These are phyloP conservation scores for Alternaria brassicae DNA, from an alignment of 2,329 filamentous ascomycete genomes.

Conservation along the genomic window DNA sequence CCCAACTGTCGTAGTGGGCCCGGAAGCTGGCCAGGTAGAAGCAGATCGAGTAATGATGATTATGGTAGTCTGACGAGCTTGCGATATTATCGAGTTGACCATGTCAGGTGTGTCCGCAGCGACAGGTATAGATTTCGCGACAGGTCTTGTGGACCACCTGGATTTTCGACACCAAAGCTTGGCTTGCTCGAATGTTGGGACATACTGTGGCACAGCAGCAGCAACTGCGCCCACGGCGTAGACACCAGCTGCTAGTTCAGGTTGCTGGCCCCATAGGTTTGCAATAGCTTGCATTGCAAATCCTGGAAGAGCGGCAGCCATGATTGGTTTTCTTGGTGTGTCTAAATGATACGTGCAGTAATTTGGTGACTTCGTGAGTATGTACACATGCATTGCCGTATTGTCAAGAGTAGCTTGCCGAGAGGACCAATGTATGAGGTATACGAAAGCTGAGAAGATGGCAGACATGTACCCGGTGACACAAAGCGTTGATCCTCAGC, in stretches of 20 bases:
- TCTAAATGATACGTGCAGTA: not conserved
- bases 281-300: not conserved
- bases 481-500: not conserved
- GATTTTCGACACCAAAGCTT: not conserved
- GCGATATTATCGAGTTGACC: not conserved
- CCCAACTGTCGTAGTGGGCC: not conserved
- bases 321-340: not conserved
- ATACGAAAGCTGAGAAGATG: not conserved
- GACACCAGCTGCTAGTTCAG: not conserved
- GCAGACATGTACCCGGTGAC: not conserved
- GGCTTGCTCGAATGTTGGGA: constrained; percentile 1
- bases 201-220: not conserved
- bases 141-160: not conserved
- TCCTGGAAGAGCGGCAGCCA: not conserved
- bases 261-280: not conserved
- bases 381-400: not conserved
- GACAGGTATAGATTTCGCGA: not conserved
- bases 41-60: not conserved
- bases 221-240: constrained; percentile 2
- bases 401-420: not conserved
- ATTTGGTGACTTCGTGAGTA: not conserved
- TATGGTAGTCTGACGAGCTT: fast-evolving
- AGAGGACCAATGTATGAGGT: not conserved
- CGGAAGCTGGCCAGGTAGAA: not conserved
- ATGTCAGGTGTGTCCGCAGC: not conserved